Conservation (phyloP, 805 yeast species). For the Wickerhamiella domercqiae region DNA sequence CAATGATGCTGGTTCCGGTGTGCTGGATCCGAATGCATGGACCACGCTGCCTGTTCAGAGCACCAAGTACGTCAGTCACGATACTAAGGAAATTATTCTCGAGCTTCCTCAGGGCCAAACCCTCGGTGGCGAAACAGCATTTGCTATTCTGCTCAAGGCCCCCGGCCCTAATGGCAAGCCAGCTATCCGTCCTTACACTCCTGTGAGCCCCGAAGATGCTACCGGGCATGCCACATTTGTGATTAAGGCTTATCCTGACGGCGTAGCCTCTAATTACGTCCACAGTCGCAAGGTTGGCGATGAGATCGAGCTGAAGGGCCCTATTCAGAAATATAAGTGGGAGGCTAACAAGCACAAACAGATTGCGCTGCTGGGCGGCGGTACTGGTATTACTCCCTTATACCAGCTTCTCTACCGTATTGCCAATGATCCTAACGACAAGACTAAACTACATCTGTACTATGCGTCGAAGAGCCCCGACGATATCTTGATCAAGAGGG, state of each 20-base stretch:
- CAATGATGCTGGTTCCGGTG: slow-evolving; percentile 15
- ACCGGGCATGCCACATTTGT: slow-evolving; percentile 67
- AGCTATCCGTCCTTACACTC: slow-evolving; percentile 76
- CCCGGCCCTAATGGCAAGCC: slow-evolving; percentile 70
- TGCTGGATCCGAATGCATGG: slow-evolving; percentile 24
- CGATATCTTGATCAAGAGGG: slow-evolving; percentile 71
- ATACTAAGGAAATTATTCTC: slow-evolving; percentile 51
- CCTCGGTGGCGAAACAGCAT: slow-evolving; percentile 68
- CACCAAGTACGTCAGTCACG: slow-evolving; percentile 18
- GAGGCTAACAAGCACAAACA: slow-evolving; percentile 67
- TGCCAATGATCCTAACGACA: slow-evolving; percentile 66
- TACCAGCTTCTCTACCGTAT: slow-evolving; percentile 72
- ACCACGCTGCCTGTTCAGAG: slow-evolving; percentile 16
- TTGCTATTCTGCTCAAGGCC: slow-evolving; percentile 65
- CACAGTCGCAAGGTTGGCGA: slow-evolving; percentile 60
- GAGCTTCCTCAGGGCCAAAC: slow-evolving; percentile 54
- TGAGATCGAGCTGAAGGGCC: slow-evolving; percentile 84
- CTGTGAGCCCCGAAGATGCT: slow-evolving; percentile 52
- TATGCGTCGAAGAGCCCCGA: slow-evolving; percentile 64
- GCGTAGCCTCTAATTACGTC: slow-evolving; percentile 69
- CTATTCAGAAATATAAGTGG: slow-evolving; percentile 83
- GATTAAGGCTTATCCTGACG: slow-evolving; percentile 70
- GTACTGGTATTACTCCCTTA: slow-evolving; percentile 93
- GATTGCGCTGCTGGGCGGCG: slow-evolving; percentile 83
- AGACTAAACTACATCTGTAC: slow-evolving; percentile 69